Conservation (phyloP, 495 filamentous ascomycete species). For the Podospora appendiculata region DNA sequence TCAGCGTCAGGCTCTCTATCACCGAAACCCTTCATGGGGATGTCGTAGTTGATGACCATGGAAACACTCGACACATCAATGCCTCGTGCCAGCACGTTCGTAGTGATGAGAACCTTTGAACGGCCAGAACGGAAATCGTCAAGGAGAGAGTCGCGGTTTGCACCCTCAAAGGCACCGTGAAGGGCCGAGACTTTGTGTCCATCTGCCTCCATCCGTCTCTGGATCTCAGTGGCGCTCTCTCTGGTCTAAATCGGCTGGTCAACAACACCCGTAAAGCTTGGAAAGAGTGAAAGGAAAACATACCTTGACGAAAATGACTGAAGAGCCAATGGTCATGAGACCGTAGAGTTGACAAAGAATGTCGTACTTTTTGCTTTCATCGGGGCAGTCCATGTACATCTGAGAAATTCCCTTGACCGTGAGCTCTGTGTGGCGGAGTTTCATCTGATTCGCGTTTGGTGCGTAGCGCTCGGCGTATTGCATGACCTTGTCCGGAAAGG, state of each 20-base stretch:
- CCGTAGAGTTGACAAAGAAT: slow-evolving; percentile 88
- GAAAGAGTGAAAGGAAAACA: slow-evolving; percentile 8
- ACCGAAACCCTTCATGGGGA: slow-evolving; percentile 49
- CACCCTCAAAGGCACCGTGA: slow-evolving; percentile 77
- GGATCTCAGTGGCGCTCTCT: slow-evolving; percentile 71
- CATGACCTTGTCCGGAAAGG: slow-evolving; percentile 80
- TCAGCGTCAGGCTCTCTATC: slow-evolving; percentile 63
- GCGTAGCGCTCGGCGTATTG: slow-evolving; percentile 72
- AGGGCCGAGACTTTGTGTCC: slow-evolving; percentile 86
- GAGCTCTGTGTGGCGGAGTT: slow-evolving; percentile 80
- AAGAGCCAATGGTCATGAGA: slow-evolving; percentile 88
- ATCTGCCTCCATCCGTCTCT: slow-evolving; percentile 75
- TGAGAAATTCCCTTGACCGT: slow-evolving; percentile 96
- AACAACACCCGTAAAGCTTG: slow-evolving; percentile 14
- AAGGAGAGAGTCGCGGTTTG: slow-evolving; percentile 75
- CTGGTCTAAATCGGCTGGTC: slow-evolving; percentile 51
- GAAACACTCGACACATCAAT: slow-evolving; percentile 96
- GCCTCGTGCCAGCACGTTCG: slow-evolving; percentile 92
- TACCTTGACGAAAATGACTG: slow-evolving; percentile 95
- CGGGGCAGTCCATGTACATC: slow-evolving; percentile 85
- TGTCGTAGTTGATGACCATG: slow-evolving; percentile 95
- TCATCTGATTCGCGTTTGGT: slow-evolving; percentile 79
- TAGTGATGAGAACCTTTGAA: slow-evolving; percentile 97
- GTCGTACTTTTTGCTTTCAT: slow-evolving; percentile 75
- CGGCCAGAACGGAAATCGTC: slow-evolving; percentile 77